These are phyloP conservation scores for Stentor roeselii DNA, from an alignment of 73 alveolate species.

Conservation along the genomic window DNA sequence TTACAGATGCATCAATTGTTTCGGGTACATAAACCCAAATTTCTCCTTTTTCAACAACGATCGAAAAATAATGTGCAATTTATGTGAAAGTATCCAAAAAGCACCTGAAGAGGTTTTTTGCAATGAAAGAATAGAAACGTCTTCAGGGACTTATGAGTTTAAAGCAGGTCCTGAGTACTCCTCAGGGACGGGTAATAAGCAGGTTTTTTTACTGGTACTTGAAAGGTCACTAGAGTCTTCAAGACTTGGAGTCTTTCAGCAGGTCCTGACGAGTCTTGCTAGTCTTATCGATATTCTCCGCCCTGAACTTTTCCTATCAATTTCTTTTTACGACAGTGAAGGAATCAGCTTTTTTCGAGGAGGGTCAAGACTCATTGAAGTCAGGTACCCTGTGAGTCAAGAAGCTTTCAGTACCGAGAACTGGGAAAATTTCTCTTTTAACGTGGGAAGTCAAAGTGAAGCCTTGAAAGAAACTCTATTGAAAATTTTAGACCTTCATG, in stretches of 20 bases:
- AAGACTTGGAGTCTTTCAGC: constrained; percentile 38
- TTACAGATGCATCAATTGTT: constrained; percentile 52
- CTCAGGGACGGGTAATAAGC: neutral
- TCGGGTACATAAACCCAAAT: constrained; percentile 53
- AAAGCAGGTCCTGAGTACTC: constrained; percentile 47
- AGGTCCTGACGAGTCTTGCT: constrained; percentile 32
- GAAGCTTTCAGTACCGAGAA: constrained; percentile 52
- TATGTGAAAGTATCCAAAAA: constrained; percentile 39
- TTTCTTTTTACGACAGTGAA: constrained; percentile 42
- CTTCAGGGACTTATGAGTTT: constrained; percentile 61
- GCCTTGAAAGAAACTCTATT: no score
- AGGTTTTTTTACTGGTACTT: constrained; percentile 38
- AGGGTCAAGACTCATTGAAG: constrained; percentile 27
- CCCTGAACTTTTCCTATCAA: constrained; percentile 33
- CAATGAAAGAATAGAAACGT: constrained; percentile 43
- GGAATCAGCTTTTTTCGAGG: constrained; percentile 37
- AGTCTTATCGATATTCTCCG: constrained; percentile 46
- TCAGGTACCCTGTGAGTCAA: constrained; percentile 32
- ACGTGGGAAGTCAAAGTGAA: constrained; percentile 3
- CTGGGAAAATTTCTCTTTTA: neutral
- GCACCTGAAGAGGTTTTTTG: constrained; percentile 36
- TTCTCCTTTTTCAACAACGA: constrained; percentile 42
- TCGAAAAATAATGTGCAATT: constrained; percentile 43
- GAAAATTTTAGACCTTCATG: constrained; percentile 2
- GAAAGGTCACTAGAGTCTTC: constrained; percentile 43